phyloP scores from a whole-genome alignment of 768 basidiomycete species.

The Gyrodon lividus region DNA sequence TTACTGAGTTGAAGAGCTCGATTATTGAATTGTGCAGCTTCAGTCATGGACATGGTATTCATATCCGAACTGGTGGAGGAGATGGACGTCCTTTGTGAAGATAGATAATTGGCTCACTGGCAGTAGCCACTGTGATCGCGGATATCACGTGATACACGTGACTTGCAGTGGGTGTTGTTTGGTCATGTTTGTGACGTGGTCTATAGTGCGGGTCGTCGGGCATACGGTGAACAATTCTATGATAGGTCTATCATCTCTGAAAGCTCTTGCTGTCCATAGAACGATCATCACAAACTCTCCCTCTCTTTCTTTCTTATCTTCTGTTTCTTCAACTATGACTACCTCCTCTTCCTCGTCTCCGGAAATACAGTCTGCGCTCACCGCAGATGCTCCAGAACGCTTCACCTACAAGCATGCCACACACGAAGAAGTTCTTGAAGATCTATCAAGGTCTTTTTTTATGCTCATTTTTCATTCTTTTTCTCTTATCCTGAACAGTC shows the following conservation, averaged over 20 bases:
- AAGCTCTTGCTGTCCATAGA: constrained; percentile 30
- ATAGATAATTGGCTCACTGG: no score
- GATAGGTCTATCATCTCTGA: constrained; percentile 24
- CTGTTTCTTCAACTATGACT: constrained; percentile 48
- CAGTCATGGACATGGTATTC: constrained; percentile 1
- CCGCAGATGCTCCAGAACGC: constrained; percentile 38
- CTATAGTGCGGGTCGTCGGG: constrained; percentile 4
- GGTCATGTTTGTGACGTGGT: constrained; percentile 19
- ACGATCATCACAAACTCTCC: constrained; percentile 31
- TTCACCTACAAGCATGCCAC: constrained; percentile 68
- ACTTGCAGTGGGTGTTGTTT: constrained; percentile 23
- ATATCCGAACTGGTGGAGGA: background rate
- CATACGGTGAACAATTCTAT: constrained; percentile 24
- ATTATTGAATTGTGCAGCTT: constrained; percentile 23
- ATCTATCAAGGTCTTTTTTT: constrained; percentile 72
- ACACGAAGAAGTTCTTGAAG: constrained; percentile 85
- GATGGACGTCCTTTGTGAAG: background rate
- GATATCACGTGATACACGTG: background rate
- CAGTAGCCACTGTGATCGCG: no score
- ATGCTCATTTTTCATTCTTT: constrained; percentile 6
- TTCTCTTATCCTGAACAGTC: constrained; percentile 45
- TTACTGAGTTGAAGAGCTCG: constrained; percentile 16
- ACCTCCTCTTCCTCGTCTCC: constrained; percentile 80
- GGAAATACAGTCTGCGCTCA: constrained; percentile 56
- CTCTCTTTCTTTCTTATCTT: constrained; percentile 33